phyloP scores from a whole-genome alignment of 2,329 filamentous ascomycete species.

The Xylogone sp. region DNA sequence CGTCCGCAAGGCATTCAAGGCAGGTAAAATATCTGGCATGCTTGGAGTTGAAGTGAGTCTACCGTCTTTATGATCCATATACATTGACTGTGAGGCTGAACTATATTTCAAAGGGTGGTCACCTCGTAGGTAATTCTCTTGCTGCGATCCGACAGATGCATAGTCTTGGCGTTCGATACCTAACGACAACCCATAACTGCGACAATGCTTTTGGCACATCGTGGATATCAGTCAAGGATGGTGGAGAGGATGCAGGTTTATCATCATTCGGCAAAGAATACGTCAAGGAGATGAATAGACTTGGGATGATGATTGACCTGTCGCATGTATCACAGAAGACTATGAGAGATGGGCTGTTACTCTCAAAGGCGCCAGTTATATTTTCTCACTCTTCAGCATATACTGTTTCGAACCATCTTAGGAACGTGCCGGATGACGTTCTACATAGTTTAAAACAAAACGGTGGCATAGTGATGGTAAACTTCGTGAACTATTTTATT shows the following conservation, averaged over 20 bases:
- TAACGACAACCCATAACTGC: constrained; percentile 67
- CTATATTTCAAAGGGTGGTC: not conserved
- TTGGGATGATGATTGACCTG: constrained; percentile 66
- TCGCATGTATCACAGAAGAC: constrained; percentile 60
- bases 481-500: constrained; percentile 17
- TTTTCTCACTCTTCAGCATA: constrained; percentile 62
- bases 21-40: constrained; percentile 48
- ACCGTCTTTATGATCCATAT: constrained; percentile 24
- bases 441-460: constrained; percentile 52
- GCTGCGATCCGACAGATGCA: constrained; percentile 56
- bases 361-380: constrained; percentile 53
- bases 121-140: constrained; percentile 38
- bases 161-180: constrained; percentile 59
- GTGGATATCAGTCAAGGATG: constrained; percentile 8
- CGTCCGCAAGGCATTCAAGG: constrained; percentile 27
- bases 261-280: constrained; percentile 49
- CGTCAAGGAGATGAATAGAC: constrained; percentile 62
- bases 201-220: constrained; percentile 57
- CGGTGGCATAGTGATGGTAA: constrained; percentile 54
- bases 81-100: constrained; percentile 22
- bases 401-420: constrained; percentile 55
- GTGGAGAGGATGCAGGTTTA: constrained; percentile 40
- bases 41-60: constrained; percentile 62
- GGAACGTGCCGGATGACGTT: constrained; percentile 64
- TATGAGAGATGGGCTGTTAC: constrained; percentile 55